Conservation (phyloP, 1,284 basidiomycete species). For the Chalciporus sp. region DNA sequence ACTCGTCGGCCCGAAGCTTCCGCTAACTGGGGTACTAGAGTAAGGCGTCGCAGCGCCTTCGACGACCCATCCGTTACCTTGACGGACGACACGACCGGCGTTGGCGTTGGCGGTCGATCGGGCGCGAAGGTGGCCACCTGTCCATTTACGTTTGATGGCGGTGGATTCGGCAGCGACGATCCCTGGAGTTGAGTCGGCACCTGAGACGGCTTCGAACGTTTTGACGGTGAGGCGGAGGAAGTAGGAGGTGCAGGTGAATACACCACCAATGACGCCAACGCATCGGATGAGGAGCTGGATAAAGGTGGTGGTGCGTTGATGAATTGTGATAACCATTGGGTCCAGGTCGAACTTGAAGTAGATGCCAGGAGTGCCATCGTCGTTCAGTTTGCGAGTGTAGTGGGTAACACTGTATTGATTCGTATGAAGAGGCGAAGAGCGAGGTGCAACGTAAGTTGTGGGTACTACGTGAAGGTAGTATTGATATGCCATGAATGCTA, state of each 20-base stretch:
- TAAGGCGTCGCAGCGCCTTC: slow-evolving; percentile 36
- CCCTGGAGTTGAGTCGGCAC: slow-evolving; percentile 55
- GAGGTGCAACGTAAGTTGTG: slow-evolving; percentile 84
- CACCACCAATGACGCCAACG: slow-evolving; percentile 79
- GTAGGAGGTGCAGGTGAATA: slow-evolving; percentile 81
- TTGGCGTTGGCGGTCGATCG: slow-evolving; percentile 30
- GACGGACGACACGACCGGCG: slow-evolving; percentile 35
- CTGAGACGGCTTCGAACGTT: slow-evolving; percentile 68
- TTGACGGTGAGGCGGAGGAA: slow-evolving; percentile 69
- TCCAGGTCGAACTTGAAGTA: slow-evolving; percentile 98
- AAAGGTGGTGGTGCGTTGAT: slow-evolving; percentile 84
- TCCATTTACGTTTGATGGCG: slow-evolving; percentile 52
- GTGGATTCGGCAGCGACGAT: slow-evolving; percentile 66
- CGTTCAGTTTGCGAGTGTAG: slow-evolving; percentile 78
- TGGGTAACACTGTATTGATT: slow-evolving; percentile 97
- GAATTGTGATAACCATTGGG: slow-evolving; percentile 82
- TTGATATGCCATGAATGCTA: slow-evolving; percentile 94
- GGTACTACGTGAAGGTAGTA: slow-evolving; percentile 96
- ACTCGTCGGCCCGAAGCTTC: slow-evolving; percentile 33
- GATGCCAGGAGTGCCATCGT: slow-evolving; percentile 89
- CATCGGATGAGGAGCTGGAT: slow-evolving; percentile 81
- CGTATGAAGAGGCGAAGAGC: slow-evolving; percentile 67
- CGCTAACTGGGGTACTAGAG: slow-evolving; percentile 38
- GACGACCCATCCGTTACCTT: slow-evolving; percentile 47
- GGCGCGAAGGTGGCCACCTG: slow-evolving; percentile 46